A percentile compares a stretch with the other conserved stretches of the same genome.
Evolutionary conservation across 495 filamentous ascomycete genomes (phyloP).

Genomic region (Rusavskia elegans): DNA sequence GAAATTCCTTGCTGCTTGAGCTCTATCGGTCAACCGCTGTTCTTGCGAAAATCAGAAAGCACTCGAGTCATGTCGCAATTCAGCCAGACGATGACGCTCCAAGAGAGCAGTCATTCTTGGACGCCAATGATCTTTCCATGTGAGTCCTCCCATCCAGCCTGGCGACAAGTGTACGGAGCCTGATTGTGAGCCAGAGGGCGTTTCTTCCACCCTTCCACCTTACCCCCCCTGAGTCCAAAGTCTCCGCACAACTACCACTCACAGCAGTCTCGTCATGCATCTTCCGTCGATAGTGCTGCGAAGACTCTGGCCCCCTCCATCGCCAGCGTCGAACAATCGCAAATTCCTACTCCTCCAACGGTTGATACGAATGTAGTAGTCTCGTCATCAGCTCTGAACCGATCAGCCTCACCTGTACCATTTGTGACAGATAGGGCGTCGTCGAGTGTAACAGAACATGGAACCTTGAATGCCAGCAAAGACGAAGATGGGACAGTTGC

Average conservation of each 20-base stretch:
- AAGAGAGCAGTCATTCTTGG: conserved; percentile 46
- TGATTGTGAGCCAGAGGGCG: conserved; percentile 38
- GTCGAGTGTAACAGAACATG: neutral
- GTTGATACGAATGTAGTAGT: too few relatives aligned
- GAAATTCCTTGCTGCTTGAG: neutral
- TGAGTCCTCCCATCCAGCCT: conserved; percentile 32
- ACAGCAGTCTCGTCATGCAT: too few relatives aligned
- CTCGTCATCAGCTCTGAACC: neutral
- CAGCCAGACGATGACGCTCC: conserved; percentile 24
- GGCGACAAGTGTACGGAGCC: conserved; percentile 15
- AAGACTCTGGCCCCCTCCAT: too few relatives aligned
- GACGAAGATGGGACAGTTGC: neutral
- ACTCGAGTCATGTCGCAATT: neutral
- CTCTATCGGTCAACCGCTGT: conserved; percentile 25
- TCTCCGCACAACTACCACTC: neutral
- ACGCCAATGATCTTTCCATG: conserved; percentile 60
- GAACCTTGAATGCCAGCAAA: neutral
- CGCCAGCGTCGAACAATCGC: too few relatives aligned
- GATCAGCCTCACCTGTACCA: too few relatives aligned
- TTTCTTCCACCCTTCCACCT: conserved; percentile 51
- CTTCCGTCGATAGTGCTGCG: too few relatives aligned
- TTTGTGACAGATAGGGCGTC: neutral
- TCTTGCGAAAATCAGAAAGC: conserved; percentile 20
- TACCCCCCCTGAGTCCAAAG: conserved; percentile 34
- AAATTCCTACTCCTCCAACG: too few relatives aligned